A percentile compares a stretch with the other conserved stretches of the same genome.
Conservation (phyloP, 169 alveolate genomes). For the Perkinsus chesapeaki region DNA sequence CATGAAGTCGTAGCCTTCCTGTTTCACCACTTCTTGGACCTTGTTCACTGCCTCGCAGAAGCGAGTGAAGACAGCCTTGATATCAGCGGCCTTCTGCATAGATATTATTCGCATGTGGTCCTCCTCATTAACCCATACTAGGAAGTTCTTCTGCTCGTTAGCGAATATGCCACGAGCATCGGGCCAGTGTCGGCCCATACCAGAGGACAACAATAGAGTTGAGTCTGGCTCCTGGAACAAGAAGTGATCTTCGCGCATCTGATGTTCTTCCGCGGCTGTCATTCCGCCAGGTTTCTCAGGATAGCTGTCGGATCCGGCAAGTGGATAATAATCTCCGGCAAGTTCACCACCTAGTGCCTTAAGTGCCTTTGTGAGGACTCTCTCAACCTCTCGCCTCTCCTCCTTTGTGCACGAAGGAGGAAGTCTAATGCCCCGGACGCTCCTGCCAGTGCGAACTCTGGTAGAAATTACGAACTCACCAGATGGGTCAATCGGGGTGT, state of each 20-base stretch:
- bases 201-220: slow-evolving; percentile 16
- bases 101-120: slow-evolving; percentile 44
- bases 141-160: slow-evolving; percentile 36
- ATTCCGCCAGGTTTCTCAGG: slow-evolving; percentile 10
- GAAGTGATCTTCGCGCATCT: slow-evolving; percentile 38
- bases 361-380: slow-evolving; percentile 22
- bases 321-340: slow-evolving; percentile 40
- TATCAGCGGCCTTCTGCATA: slow-evolving; percentile 43
- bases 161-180: slow-evolving; percentile 44
- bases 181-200: slow-evolving; percentile 49
- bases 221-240: slow-evolving; percentile 38
- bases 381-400: slow-evolving; percentile 32
- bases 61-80: slow-evolving; percentile 38
- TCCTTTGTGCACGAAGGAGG: slow-evolving; percentile 39
- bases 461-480: slow-evolving; percentile 8
- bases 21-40: slow-evolving; percentile 26
- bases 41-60: slow-evolving; percentile 23
- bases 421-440: slow-evolving; percentile 29
- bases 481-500: slow-evolving; percentile 10
- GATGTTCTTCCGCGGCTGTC: slow-evolving; percentile 26
- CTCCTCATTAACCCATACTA: slow-evolving; percentile 49
- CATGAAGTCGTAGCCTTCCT: slow-evolving; percentile 23
- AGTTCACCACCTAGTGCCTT: slow-evolving; percentile 23
- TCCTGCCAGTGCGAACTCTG: slow-evolving; percentile 19
- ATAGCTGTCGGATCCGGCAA: slow-evolving; percentile 8